Evolutionary conservation across 768 basidiomycete species (phyloP).

Genomic region (Mycena venus): DNA sequence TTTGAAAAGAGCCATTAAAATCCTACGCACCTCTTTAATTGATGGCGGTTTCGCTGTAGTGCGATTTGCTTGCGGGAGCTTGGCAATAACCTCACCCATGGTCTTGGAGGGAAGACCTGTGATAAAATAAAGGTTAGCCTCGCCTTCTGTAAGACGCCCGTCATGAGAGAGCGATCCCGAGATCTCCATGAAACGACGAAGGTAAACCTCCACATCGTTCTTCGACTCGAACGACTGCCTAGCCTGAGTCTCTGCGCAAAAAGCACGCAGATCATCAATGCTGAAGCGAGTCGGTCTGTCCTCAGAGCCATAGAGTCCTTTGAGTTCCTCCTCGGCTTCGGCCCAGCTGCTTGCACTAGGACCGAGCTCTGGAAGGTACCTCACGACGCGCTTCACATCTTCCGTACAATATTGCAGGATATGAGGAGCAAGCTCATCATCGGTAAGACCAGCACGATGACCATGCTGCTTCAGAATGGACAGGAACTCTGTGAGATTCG

Average conservation of each 20-base stretch:
- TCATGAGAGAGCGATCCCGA: background rate
- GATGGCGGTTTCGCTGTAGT: background rate
- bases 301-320: background rate
- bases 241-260: background rate
- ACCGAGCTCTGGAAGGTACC: background rate
- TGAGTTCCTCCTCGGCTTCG: background rate
- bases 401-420: background rate
- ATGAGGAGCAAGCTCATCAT: background rate
- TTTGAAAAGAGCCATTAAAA: background rate
- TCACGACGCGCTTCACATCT: background rate
- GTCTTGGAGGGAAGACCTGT: background rate
- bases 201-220: background rate
- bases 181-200: background rate
- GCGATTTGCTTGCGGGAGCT: background rate
- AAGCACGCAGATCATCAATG: background rate
- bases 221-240: background rate
- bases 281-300: background rate
- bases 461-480: too few relatives aligned
- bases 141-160: background rate
- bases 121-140: background rate
- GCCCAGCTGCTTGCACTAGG: background rate
- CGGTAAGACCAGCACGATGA: too few relatives aligned
- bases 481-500: background rate
- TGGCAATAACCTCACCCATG: background rate
- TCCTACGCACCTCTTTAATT: background rate